A percentile compares a stretch with the other conserved stretches of the same genome.
Evolutionary conservation across 2,329 filamentous ascomycete genomes (phyloP).

Genomic region (Xylariaceae sp.): DNA sequence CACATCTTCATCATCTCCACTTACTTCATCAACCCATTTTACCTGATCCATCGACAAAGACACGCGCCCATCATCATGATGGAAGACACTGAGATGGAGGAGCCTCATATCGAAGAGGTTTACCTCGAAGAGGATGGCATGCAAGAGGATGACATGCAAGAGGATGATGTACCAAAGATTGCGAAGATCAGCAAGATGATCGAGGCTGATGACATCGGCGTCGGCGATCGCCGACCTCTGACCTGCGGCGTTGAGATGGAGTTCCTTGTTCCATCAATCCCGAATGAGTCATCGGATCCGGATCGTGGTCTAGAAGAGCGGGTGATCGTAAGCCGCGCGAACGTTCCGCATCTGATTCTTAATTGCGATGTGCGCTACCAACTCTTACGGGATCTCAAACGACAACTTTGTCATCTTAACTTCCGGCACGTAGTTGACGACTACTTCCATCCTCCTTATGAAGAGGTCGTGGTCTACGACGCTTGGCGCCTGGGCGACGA

Average conservation of each 20-base stretch:
- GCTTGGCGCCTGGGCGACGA: slow-evolving; percentile 23
- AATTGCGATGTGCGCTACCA: neutral
- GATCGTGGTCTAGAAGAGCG: slow-evolving; percentile 8
- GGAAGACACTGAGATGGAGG: no score
- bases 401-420: slow-evolving; percentile 1
- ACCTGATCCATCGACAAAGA: neutral
- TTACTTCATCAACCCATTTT: neutral
- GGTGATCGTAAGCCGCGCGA: neutral
- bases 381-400: slow-evolving; percentile 3
- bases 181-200: slow-evolving; percentile 19
- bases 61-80: no score
- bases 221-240: slow-evolving; percentile 15
- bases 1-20: neutral
- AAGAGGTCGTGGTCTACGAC: slow-evolving; percentile 18
- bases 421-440: slow-evolving; percentile 16
- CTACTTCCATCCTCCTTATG: slow-evolving; percentile 14
- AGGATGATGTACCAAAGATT: neutral
- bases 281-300: slow-evolving; percentile 1
- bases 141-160: no score
- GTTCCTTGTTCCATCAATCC: slow-evolving; percentile 20
- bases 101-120: no score
- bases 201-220: slow-evolving; percentile 11
- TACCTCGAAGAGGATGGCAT: no score
- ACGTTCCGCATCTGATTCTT: neutral
- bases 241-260: slow-evolving; percentile 29